Base-by-base conservation (phyloP, 768 basidiomycete genomes). In the Suillus variegatus region DNA sequence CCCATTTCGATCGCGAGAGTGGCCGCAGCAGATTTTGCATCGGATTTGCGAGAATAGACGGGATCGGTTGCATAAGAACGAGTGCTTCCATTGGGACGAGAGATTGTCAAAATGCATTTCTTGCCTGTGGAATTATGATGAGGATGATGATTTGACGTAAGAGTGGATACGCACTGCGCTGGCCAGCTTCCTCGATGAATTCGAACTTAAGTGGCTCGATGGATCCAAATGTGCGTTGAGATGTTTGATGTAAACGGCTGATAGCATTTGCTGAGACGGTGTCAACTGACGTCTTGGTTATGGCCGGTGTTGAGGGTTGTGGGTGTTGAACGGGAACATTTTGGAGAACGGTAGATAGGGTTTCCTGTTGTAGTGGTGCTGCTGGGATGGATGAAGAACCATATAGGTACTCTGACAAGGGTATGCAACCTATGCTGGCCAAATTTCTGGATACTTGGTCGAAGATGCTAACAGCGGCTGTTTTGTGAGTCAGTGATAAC, bases 21-120 rank as follows among this genome's bases (percentile, higher is more conserved):
- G 0, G 86, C 87, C 0, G 79, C 88, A 54, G 81, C 81, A 0
- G 74, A 75, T 65, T 85, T 86, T 0, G 89, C 89, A 14, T 88
- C 88, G 46, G 67, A 76, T 68, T 85, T 83, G 44, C 80, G 80
- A 18, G 77, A 51, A 67, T 82, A 85, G 2, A 72, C 52, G 16
- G 80, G 75, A 32, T 83, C 79, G 0, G 87, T 86, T 32, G 82
- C 80, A 76, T 89, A 90, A 0, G 85, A 83, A 54, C 87, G 80
- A 6, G 75, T 75, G 2, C 73, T 64, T 20, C 86, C 87, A 40
- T 84, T 80, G 0, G 86, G 87, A 25, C 83, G 85, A 2, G 80
- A 84, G 64, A 90, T 84, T 1, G 86, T 88, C 47, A 90, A 72
- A 58, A 87, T 86, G 68, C 89, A 89, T 62, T 84, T 83, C 70